Evolutionary conservation across 2,329 filamentous ascomycete genomes (phyloP).

Genomic region (Hypoxylon sp.): DNA sequence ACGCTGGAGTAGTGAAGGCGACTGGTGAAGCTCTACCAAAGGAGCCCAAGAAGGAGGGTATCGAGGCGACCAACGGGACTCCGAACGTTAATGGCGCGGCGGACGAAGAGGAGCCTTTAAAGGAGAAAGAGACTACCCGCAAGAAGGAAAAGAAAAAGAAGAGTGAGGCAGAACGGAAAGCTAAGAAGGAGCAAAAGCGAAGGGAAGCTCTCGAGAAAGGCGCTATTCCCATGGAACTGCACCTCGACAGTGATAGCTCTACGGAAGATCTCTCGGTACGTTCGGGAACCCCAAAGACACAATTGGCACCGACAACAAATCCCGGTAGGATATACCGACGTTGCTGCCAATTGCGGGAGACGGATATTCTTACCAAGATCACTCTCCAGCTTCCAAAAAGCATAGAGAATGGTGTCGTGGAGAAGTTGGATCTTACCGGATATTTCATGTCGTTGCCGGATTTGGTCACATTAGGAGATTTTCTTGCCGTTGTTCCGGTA

Average conservation of each 20-base stretch:
- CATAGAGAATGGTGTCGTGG: slow-evolving; percentile 82
- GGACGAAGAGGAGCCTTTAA: slow-evolving; percentile 52
- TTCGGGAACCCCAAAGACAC: slow-evolving; percentile 63
- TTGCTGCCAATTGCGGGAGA: slow-evolving; percentile 94
- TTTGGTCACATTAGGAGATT: slow-evolving; percentile 90
- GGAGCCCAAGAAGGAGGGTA: slow-evolving; percentile 58
- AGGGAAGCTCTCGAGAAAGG: slow-evolving; percentile 90
- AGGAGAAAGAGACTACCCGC: slow-evolving; percentile 67
- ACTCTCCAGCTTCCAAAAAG: slow-evolving; percentile 86
- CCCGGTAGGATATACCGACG: slow-evolving; percentile 92
- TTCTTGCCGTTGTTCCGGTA: slow-evolving; percentile 92
- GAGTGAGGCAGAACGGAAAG: slow-evolving; percentile 92
- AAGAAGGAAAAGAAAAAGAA: slow-evolving; percentile 98
- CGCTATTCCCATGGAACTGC: slow-evolving; percentile 85
- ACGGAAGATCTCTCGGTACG: slow-evolving; percentile 54
- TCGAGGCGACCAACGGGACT: slow-evolving; percentile 48
- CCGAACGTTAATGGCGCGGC: slow-evolving; percentile 49
- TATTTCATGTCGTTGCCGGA: slow-evolving; percentile 88
- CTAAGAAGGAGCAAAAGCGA: slow-evolving; percentile 90
- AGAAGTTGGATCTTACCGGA: slow-evolving; percentile 85
- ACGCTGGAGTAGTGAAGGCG: slow-evolving; percentile 60
- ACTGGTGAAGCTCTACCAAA: slow-evolving; percentile 59
- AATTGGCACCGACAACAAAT: slow-evolving; percentile 85
- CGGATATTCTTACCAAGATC: slow-evolving; percentile 90
- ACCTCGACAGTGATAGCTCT: slow-evolving; percentile 76